These are phyloP conservation scores for Candida yuanshanica DNA, from an alignment of 805 yeast genomes.

Conservation along the genomic window DNA sequence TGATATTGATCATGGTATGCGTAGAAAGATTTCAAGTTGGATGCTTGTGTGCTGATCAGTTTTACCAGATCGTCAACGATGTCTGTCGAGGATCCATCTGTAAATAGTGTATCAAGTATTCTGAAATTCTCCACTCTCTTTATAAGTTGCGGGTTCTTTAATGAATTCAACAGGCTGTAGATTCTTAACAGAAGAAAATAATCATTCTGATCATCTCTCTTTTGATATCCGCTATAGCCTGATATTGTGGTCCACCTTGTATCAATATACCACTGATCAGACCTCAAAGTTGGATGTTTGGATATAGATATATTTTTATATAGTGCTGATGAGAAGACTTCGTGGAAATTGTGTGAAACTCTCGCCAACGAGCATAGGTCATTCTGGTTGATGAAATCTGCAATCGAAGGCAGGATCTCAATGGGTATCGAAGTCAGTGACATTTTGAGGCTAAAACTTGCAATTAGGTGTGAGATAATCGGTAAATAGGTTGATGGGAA, in stretches of 20 bases:
- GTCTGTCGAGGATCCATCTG: conserved; percentile 19
- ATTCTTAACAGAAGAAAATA: conserved; percentile 34
- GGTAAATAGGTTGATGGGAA: no score
- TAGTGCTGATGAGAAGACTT: conserved; percentile 27
- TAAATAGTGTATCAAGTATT: conserved; percentile 27
- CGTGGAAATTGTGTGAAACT: conserved; percentile 18
- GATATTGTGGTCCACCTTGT: conserved; percentile 34
- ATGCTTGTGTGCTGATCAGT: conserved; percentile 19
- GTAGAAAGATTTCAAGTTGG: conserved; percentile 7
- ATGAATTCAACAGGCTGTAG: conserved; percentile 9
- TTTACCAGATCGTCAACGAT: conserved; percentile 21
- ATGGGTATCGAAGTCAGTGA: neutral
- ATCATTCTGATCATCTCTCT: conserved; percentile 31
- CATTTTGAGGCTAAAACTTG: no score
- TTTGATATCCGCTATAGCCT: conserved; percentile 29
- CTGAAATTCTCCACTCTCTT: conserved; percentile 33
- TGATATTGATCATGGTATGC: conserved; percentile 11
- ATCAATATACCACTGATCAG: conserved; percentile 28
- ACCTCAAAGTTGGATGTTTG: conserved; percentile 27
- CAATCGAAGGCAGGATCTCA: neutral
- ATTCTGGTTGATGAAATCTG: conserved; percentile 5
- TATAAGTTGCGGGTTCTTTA: conserved; percentile 24
- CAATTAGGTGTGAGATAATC: no score
- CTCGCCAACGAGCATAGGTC: conserved; percentile 4
- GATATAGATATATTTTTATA: conserved; percentile 34